A percentile compares a stretch with the other conserved stretches of the same genome.
Evolutionary conservation across 441 rosid genomes (phyloP).

Genomic region (Gossypium schwendimanii): DNA sequence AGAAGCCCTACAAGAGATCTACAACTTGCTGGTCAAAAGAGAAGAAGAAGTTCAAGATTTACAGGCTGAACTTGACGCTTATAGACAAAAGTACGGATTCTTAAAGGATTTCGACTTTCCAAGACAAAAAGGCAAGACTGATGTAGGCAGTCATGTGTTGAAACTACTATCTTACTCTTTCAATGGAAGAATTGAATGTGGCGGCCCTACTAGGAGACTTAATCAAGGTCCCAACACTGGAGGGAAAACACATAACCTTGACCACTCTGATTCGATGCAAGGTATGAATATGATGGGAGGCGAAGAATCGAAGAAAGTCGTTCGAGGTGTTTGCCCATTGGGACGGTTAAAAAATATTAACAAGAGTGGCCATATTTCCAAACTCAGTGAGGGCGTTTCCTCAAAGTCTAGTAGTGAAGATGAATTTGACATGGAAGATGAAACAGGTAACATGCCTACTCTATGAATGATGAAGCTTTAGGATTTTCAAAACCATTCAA

Average conservation of each 20-base stretch:
- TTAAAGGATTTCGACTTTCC: slow-evolving; percentile 32
- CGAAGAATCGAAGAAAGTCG: slow-evolving; percentile 12
- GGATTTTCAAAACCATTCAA: not conserved
- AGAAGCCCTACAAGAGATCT: slow-evolving; percentile 67
- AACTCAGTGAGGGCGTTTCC: slow-evolving; percentile 17
- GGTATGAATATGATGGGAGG: slow-evolving; percentile 9
- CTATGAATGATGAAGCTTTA: not conserved
- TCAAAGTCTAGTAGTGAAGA: slow-evolving; percentile 18
- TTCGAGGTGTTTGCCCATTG: slow-evolving; percentile 1
- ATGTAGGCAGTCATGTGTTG: slow-evolving; percentile 28
- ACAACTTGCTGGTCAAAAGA: slow-evolving; percentile 46
- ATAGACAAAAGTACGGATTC: slow-evolving; percentile 48
- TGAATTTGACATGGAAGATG: slow-evolving; percentile 14
- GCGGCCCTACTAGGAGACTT: slow-evolving; percentile 19
- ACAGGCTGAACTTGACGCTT: slow-evolving; percentile 59
- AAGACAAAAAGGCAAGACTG: slow-evolving; percentile 24
- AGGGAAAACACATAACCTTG: slow-evolving; percentile 12
- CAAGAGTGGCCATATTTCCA: slow-evolving; percentile 13
- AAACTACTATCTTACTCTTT: slow-evolving; percentile 22
- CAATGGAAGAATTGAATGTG: slow-evolving; percentile 21
- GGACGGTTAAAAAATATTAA: slow-evolving; percentile 18
- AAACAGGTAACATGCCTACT: not conserved
- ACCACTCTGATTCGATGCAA: slow-evolving; percentile 6
- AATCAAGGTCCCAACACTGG: slow-evolving; percentile 17
- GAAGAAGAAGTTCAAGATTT: slow-evolving; percentile 57